phyloP scores from a whole-genome alignment of 2,329 filamentous ascomycete genomes.

The Zymoseptoria ardabiliae region DNA sequence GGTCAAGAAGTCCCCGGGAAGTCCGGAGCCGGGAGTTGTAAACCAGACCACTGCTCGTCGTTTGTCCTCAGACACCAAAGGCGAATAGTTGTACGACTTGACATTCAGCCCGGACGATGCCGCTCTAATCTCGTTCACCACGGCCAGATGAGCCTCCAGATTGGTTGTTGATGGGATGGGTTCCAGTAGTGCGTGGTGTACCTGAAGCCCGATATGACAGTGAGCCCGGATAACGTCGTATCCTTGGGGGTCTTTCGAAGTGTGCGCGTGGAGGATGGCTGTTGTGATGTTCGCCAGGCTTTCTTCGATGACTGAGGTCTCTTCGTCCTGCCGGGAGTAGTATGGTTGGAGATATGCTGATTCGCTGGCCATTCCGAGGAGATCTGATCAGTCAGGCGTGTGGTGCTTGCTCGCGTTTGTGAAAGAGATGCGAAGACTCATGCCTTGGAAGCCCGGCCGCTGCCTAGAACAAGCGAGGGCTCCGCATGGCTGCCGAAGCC shows the following conservation, averaged over 20 bases:
- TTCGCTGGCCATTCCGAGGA: background rate
- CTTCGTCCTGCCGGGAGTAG: background rate
- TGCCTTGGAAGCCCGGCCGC: too few relatives aligned
- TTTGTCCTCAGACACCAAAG: background rate
- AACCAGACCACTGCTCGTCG: constrained; percentile 2
- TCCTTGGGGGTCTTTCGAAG: background rate
- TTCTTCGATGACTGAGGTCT: background rate
- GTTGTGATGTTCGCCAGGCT: background rate
- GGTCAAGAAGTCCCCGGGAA: background rate
- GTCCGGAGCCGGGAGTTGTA: background rate
- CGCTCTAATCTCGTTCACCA: background rate
- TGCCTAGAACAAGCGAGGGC: background rate
- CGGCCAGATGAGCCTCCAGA: background rate
- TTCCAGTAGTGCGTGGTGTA: background rate
- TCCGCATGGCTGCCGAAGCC: background rate
- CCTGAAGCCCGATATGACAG: background rate
- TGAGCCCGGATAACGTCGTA: background rate
- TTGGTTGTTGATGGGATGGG: background rate
- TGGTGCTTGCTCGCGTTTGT: background rate
- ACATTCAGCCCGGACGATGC: background rate
- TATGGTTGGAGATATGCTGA: background rate
- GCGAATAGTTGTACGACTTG: background rate
- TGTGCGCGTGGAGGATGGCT: background rate
- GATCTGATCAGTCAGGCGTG: background rate
- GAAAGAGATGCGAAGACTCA: background rate